Evolutionary conservation across 345 rosid species (phyloP), one percentile per base, ranked within the genome.

Genomic region (Populus simonii): DNA sequence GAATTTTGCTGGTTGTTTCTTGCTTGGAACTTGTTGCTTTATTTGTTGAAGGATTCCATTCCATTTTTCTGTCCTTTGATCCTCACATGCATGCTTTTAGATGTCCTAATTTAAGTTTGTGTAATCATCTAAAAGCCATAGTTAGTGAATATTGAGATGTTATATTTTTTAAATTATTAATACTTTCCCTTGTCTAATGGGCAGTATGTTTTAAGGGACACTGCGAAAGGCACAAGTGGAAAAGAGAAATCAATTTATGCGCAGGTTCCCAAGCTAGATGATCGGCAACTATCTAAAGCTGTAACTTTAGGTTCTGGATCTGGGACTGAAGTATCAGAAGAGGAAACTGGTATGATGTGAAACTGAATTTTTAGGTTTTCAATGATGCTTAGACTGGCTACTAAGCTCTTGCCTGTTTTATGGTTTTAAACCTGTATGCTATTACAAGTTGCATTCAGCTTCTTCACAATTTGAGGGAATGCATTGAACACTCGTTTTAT

Each of bases 131-230:
- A 69, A 62, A 38, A 20, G 13, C 73, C 25, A 45, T 69, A 18
- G 20, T 35, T 68, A 49, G 62, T 65, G 16, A n/a, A 38, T 16
- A 53, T 9, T 68, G 9, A 53, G 16, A 33, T 68, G 27, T 69
- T 17, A 68, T 65, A 11, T 69, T 8, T 75, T 38, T 53, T 18
- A 36, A 15, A 38, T 59, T 57, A 51, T 71, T 80, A 45, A 79
- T 57, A 55, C 20, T 72, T 63, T 72, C 11, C 75, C 55, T 38
- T 73, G 43, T 80, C 25, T 80, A 76, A 74, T 82, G 83, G 67
- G 81, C 88, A 90, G 94, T 90, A 89, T 82, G 88, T 90, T 72
- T 75, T 80, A 57, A 86, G 92, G 83, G 88, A 89, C 72, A 29
- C 77, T 71, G 85, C 76, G 31, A 83, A 89, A 81, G 71, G 76